Percentiles rank a stretch among this genome's conserved stretches.
Conservation (phyloP, 257 asterid genomes). For the Eucommia ulmoides region DNA sequence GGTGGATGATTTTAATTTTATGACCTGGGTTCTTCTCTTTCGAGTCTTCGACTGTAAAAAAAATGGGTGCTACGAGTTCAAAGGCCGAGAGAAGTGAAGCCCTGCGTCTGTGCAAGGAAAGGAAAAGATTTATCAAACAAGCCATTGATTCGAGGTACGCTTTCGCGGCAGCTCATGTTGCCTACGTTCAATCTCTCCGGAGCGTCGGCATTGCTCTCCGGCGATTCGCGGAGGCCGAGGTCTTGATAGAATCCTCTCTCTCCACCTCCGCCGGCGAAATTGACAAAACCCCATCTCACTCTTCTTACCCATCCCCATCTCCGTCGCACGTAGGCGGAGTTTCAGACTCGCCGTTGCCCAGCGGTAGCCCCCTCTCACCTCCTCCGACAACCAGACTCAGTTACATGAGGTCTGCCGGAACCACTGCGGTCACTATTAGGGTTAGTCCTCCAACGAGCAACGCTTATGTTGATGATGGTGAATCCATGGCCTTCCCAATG, state of each 20-base stretch:
- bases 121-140: constrained; percentile 70
- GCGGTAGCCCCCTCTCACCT: constrained; percentile 74
- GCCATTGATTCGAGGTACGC: constrained; percentile 87
- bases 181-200: constrained; percentile 69
- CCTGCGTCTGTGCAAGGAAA: constrained; percentile 65
- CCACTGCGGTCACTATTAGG: constrained; percentile 50
- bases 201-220: constrained; percentile 81
- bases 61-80: constrained; percentile 68
- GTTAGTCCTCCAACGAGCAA: constrained; percentile 44
- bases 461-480: constrained; percentile 54
- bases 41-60: no score
- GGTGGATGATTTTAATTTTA: constrained; percentile 6
- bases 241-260: constrained; percentile 44
- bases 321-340: constrained; percentile 47
- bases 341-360: constrained; percentile 58
- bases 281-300: constrained; percentile 67
- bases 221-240: constrained; percentile 88
- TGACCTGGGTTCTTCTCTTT: constrained; percentile 18
- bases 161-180: constrained; percentile 90
- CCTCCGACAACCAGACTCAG: constrained; percentile 49
- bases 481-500: constrained; percentile 28
- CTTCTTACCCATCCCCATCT: constrained; percentile 65
- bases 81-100: constrained; percentile 70
- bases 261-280: constrained; percentile 47
- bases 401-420: constrained; percentile 71